Evolutionary conservation across 75 land plant species (phyloP).

Genomic region (Ceratopteris richardii): DNA sequence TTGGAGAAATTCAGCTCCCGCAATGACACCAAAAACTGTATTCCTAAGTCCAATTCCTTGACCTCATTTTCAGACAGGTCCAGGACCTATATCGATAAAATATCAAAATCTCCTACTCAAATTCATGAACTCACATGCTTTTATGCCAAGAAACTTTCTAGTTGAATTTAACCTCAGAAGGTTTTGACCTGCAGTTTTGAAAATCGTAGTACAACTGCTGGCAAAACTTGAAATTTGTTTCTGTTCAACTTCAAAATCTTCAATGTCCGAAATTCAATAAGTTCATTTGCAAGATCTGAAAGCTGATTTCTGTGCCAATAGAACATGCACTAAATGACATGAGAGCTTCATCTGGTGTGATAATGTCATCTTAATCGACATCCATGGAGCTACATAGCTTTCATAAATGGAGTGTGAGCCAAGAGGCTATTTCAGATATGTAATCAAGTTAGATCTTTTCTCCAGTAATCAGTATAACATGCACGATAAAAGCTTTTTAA

Average conservation of each 20-base stretch:
- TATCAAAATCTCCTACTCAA: not conserved
- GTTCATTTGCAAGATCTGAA: slow-evolving; percentile 13
- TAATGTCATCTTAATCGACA: no score
- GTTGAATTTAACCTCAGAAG: not conserved
- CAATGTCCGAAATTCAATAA: slow-evolving; percentile 19
- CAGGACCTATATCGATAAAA: slow-evolving; percentile 10
- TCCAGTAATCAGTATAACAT: no score
- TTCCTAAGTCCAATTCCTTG: slow-evolving; percentile 15
- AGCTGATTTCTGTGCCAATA: slow-evolving; percentile 23
- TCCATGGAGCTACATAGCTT: no score
- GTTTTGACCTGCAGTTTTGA: slow-evolving; percentile 18
- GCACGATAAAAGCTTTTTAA: no score
- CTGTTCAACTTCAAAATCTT: slow-evolving; percentile 8
- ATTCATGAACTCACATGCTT: not conserved
- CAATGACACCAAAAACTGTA: slow-evolving; percentile 10
- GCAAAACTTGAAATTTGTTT: slow-evolving; percentile 17
- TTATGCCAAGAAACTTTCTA: not conserved
- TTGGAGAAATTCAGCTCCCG: slow-evolving; percentile 21
- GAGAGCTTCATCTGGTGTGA: no score
- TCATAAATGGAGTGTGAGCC: no score
- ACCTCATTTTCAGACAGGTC: slow-evolving; percentile 32
- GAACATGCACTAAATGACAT: no score
- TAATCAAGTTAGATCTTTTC: no score
- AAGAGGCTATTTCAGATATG: no score
- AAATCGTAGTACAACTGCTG: slow-evolving; percentile 23